These are phyloP conservation scores for Phytophthora capsici DNA, from an alignment of 352 stramenopile genomes.

Conservation along the genomic window DNA sequence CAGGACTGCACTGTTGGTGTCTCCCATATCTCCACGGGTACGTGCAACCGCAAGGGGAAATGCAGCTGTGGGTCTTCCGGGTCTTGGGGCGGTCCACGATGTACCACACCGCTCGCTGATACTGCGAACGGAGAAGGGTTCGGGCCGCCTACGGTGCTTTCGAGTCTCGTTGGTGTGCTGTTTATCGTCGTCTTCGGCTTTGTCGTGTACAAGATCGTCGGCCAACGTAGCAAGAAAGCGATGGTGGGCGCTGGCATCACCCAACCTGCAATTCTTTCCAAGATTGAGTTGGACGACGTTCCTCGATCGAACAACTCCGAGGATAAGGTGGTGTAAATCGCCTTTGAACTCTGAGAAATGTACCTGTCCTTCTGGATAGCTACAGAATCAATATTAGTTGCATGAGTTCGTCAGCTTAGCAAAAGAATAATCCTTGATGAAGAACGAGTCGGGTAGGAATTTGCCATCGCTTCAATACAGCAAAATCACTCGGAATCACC, in stretches of 20 bases:
- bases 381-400: no score
- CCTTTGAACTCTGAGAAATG: no score
- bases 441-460: no score
- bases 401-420: no score
- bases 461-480: neutral
- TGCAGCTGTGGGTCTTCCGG: slow-evolving; percentile 44
- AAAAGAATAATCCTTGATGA: no score
- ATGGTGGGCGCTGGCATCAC: slow-evolving; percentile 25
- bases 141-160: slow-evolving; percentile 44
- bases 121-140: slow-evolving; percentile 41
- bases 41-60: slow-evolving; percentile 31
- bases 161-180: slow-evolving; percentile 19
- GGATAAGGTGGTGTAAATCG: slow-evolving; percentile 23
- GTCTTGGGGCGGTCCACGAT: slow-evolving; percentile 53
- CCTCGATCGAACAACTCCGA: slow-evolving; percentile 21
- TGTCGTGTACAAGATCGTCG: slow-evolving; percentile 35
- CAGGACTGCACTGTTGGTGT: slow-evolving; percentile 52
- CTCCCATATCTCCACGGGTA: slow-evolving; percentile 43
- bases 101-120: slow-evolving; percentile 39
- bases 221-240: slow-evolving; percentile 28
- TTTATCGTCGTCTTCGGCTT: slow-evolving; percentile 22
- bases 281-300: slow-evolving; percentile 36
- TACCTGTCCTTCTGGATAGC: no score
- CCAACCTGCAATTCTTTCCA: slow-evolving; percentile 22
- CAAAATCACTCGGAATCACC: slow-evolving; percentile 62